Base-by-base conservation (phyloP, 768 basidiomycete genomes). In the Suillus plorans region DNA sequence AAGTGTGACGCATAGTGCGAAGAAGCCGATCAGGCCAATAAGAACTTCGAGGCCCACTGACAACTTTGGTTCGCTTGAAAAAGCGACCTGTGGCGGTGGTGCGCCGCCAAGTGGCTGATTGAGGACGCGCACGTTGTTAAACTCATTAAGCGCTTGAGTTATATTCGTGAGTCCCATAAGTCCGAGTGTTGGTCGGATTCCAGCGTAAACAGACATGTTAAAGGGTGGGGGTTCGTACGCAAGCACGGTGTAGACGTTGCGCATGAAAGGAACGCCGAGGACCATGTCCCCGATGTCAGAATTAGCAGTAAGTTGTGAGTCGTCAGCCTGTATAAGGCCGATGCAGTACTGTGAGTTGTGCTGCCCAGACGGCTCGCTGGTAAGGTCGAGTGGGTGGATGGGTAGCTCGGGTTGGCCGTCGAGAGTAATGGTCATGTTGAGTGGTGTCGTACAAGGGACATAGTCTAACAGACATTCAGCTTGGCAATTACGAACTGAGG, bases 221-320 rank as follows among this genome's bases (percentile, higher is more conserved):
- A 89, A 86, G 4, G 69, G 68, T 3, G 87, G 87, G 0, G 70
- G 64, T 55, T 83, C 79, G 72, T 89, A 91, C 1, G 87, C 88
- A 83, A 92, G 84, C 67, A 94, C 90, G 14, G 85, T 88, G 71
- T 94, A 94, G 4, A 86, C 82, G 69, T 88, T 92, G 13, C 90
- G 82, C 69, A 94, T 77, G 72, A 94, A 94, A 0, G 91, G 87
- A 0, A 91, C 89, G 47, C 91, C 92, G 45, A 94, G 86, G 64
- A 94, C 80, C 77, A 94, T 87, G 73, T 93, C 91, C 1, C 84
- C 87, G 20, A 85, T 76, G 16, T 66, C 69, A 4, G 78, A 74
- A 18, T 68, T 63, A 0, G 80, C 68, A 3, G 69, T 71, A 53
- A 90, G 80, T 16, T 75, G 68, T 12, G 74, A 65, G 49, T 84